A percentile compares a stretch with the other conserved stretches of the same genome.
Conservation (phyloP, 345 rosid species). For the Murraya koenigii region DNA sequence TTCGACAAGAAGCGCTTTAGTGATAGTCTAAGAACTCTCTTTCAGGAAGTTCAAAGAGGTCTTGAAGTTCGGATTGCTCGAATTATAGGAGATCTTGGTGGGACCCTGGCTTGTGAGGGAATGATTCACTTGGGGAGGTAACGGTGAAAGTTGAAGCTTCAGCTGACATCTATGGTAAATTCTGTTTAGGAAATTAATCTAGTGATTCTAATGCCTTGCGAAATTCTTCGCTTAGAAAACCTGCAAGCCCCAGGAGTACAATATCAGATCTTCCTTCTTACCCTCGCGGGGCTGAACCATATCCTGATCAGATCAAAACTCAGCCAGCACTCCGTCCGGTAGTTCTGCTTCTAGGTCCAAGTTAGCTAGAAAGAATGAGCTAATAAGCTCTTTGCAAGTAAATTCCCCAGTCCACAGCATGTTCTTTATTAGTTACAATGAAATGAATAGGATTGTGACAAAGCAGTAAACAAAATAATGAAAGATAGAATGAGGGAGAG, state of each 20-base stretch:
- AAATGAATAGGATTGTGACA: not conserved
- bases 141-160: not conserved
- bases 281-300: too few species aligned
- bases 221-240: too few species aligned
- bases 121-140: conserved; percentile 57
- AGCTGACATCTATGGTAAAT: not conserved
- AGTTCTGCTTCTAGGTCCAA: too few species aligned
- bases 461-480: not conserved
- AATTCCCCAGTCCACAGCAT: not conserved
- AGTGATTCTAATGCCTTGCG: not conserved
- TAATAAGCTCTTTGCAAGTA: too few species aligned
- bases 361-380: too few species aligned
- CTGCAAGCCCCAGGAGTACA: too few species aligned
- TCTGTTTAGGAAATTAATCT: not conserved
- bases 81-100: conserved; percentile 84
- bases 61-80: conserved; percentile 86
- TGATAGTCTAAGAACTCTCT: conserved; percentile 56
- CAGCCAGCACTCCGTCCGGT: too few species aligned
- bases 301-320: too few species aligned
- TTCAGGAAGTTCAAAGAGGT: conserved; percentile 87
- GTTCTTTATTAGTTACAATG: not conserved
- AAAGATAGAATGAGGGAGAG: not conserved
- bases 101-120: conserved; percentile 86
- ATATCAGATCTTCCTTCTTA: too few species aligned
- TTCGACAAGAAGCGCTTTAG: conserved; percentile 66